These are phyloP conservation scores for Backusella psychrophila DNA, from an alignment of 192 early-diverging fungal species.

Conservation along the genomic window DNA sequence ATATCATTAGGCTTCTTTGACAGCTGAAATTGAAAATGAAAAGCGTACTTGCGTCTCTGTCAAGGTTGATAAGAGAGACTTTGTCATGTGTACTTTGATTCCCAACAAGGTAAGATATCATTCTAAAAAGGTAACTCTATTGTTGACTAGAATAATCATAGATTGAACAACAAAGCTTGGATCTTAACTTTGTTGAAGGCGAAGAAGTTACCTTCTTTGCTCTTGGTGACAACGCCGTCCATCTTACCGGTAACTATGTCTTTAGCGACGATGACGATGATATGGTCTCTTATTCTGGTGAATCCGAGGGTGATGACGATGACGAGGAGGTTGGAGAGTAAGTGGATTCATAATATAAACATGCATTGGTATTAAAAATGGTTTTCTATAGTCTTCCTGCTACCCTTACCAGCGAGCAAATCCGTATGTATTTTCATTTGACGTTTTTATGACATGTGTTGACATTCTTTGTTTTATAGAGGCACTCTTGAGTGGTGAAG, in stretches of 20 bases:
- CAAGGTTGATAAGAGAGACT: conserved; percentile 67
- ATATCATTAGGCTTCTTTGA: conserved; percentile 66
- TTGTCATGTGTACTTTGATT: conserved; percentile 79
- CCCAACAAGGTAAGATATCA: conserved; percentile 50
- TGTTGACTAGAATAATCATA: not conserved
- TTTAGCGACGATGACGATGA: conserved; percentile 39
- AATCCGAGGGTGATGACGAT: not conserved
- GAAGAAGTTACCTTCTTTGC: conserved; percentile 81
- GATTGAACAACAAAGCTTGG: conserved; percentile 75
- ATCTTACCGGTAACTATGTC: conserved; percentile 75
- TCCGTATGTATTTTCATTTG: not conserved
- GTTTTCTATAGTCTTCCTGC: not conserved
- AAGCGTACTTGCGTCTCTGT: conserved; percentile 68
- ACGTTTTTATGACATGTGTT: not conserved
- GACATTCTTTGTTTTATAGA: not conserved
- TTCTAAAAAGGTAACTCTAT: not conserved
- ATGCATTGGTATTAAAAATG: not conserved
- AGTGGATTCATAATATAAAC: not conserved
- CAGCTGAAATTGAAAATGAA: conserved; percentile 40
- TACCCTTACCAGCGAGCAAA: not conserved
- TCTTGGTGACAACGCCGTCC: conserved; percentile 61
- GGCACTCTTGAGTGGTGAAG: not conserved
- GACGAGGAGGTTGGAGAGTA: not conserved
- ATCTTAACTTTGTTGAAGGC: conserved; percentile 66
- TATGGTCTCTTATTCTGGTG: conserved; percentile 6